These are phyloP conservation scores for Xanthoconium stramineum DNA, from an alignment of 768 basidiomycete genomes.

Conservation along the genomic window DNA sequence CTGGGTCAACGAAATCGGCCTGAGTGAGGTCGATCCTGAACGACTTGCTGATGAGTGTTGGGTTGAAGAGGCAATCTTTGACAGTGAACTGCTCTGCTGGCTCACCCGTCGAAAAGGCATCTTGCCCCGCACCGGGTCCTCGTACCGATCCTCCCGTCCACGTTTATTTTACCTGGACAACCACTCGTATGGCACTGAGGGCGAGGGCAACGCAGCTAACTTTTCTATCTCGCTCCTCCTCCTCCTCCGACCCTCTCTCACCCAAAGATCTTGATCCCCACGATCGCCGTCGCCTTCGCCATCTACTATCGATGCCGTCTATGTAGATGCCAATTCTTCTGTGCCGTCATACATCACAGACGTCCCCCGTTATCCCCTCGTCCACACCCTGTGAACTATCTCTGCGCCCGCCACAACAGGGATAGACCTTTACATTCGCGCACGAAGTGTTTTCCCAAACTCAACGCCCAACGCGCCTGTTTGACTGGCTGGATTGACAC, in stretches of 20 bases:
- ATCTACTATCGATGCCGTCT: background rate
- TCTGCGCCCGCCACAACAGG: slow-evolving; percentile 33
- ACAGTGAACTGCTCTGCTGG: slow-evolving; percentile 70
- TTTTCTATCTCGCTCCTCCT: slow-evolving; percentile 28
- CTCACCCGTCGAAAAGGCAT: slow-evolving; percentile 48
- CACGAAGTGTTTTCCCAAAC: slow-evolving; percentile 21
- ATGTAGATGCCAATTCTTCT: slow-evolving; percentile 4
- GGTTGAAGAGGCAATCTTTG: slow-evolving; percentile 63
- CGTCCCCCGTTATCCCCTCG: slow-evolving; percentile 30
- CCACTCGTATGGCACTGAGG: slow-evolving; percentile 21
- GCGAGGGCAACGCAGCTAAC: slow-evolving; percentile 10
- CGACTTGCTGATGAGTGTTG: slow-evolving; percentile 60
- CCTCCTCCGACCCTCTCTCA: slow-evolving; percentile 21
- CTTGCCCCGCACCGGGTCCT: slow-evolving; percentile 13
- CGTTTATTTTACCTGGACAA: slow-evolving; percentile 19
- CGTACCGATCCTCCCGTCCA: background rate
- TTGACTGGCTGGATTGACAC: too few species aligned
- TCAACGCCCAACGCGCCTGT: too few species aligned
- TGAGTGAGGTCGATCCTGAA: slow-evolving; percentile 63
- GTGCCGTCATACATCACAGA: slow-evolving; percentile 26
- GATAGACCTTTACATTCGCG: slow-evolving; percentile 33
- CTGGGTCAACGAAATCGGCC: slow-evolving; percentile 51
- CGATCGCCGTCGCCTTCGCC: background rate
- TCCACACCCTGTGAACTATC: slow-evolving; percentile 31
- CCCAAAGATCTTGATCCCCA: background rate